Conservation (phyloP, 202 grass and related monocot species). For the Bolboschoenoplectus hybrid region DNA sequence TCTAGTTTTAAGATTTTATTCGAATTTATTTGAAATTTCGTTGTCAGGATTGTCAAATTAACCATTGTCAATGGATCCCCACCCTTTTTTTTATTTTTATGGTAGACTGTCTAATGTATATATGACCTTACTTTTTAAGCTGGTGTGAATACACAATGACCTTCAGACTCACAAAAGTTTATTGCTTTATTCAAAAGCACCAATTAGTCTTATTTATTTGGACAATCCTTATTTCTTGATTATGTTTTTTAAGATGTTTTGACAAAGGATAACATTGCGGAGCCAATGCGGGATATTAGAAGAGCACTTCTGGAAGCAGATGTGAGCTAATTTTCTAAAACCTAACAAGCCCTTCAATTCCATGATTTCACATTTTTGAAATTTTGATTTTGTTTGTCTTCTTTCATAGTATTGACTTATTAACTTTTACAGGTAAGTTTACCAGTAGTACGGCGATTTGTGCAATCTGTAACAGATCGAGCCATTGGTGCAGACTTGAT, state of each 20-base stretch:
- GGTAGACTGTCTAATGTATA: background rate
- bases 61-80: no score
- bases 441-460: slow-evolving; percentile 82
- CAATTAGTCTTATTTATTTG: slow-evolving; percentile 33
- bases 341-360: background rate
- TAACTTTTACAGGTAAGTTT: slow-evolving; percentile 76
- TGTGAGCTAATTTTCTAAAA: slow-evolving; percentile 57
- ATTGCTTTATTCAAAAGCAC: background rate
- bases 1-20: no score
- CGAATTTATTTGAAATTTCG: no score
- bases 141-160: background rate
- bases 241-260: slow-evolving; percentile 59
- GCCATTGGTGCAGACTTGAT: slow-evolving; percentile 71
- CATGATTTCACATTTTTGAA: background rate
- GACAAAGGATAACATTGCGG: slow-evolving; percentile 86
- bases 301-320: slow-evolving; percentile 95
- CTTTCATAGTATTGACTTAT: background rate
- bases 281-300: slow-evolving; percentile 96
- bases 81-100: background rate
- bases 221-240: background rate
- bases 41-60: no score
- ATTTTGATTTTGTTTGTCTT: background rate
- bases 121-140: background rate
- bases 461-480: slow-evolving; percentile 81
- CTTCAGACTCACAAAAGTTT: background rate